Base-by-base conservation (phyloP, 352 stramenopile species). In the Pythium volutum region DNA sequence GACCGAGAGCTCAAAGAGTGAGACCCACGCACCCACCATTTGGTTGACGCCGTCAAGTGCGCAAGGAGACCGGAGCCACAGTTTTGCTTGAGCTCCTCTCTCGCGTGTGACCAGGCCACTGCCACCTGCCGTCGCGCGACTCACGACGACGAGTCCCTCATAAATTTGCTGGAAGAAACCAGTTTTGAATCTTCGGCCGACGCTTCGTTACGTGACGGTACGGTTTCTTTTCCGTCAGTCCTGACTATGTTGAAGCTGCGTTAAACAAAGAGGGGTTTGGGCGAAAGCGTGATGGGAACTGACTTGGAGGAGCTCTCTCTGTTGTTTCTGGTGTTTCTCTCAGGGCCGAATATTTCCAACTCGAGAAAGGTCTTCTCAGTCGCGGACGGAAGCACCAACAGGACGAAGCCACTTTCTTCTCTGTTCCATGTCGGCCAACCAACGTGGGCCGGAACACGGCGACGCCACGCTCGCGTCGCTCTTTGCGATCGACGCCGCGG, bases 401-500 rank as follows among this genome's bases (percentile, higher is more conserved):
- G 43, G 12, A 15, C 9, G 42, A 25, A 26, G 27, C 25, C 12
- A 49, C 26, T 54, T 4, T 34, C 53, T 12, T 51, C 18, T 26
- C 16, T 48, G 4, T 29, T 48, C 11, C 22, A 79, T 77, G 69
- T 76, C 63, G 20, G 61, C 64, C 38, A 79, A 76, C 60, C 68
- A 78, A 42, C 68, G 61, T 18, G 59, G 68, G 0, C 59, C 67
- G 18, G 66, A 76, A 47, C 29, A 67, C 41, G 66, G 58, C 41
- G 50, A 67, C 57, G 33, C 52, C 14, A 48, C 54, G 34, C 7
- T 60, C 55, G 59, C 68, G 27, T 59, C 62, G 34, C 70, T 89
- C 14, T 88, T 90, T 54, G 59, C 70, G 23, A 78, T 92, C 55
- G 77, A 89, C 41, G 60, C 83, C 15, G 47, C 64, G 14, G 68